These are phyloP conservation scores for Cladophialophora chaetospira DNA, from an alignment of 2,329 filamentous ascomycete species.

Conservation along the genomic window DNA sequence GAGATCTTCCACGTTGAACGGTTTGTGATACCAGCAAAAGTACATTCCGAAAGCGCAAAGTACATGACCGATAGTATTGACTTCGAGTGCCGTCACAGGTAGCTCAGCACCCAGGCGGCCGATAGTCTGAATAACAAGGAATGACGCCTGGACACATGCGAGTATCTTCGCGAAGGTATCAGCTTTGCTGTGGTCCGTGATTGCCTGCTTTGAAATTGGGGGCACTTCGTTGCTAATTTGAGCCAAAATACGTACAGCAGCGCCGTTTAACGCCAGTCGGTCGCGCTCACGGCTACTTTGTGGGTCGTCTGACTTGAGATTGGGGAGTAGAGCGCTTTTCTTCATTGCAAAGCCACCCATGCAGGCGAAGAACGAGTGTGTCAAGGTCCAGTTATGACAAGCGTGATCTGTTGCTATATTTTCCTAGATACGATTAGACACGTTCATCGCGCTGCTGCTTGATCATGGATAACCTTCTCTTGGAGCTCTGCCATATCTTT, in stretches of 20 bases:
- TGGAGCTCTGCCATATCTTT: slow-evolving; percentile 1
- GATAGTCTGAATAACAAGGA: slow-evolving; percentile 3
- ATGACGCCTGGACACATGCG: slow-evolving; percentile 11
- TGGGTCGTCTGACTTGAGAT: background rate
- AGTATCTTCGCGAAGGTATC: slow-evolving; percentile 17
- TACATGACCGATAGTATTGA: slow-evolving; percentile 18
- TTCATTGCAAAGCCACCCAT: slow-evolving; percentile 24
- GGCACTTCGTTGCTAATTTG: background rate
- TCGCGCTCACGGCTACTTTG: background rate
- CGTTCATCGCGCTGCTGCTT: too few species aligned
- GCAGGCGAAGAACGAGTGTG: slow-evolving; percentile 17
- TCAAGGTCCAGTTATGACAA: slow-evolving; percentile 13
- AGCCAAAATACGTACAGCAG: background rate
- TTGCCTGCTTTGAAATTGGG: slow-evolving; percentile 6
- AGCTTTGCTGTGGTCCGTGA: slow-evolving; percentile 24
- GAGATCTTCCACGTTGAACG: slow-evolving; percentile 6
- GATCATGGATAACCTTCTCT: too few species aligned
- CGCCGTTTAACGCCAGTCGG: background rate
- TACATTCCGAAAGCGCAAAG: slow-evolving; percentile 19
- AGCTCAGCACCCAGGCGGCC: slow-evolving; percentile 5
- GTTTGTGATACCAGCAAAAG: slow-evolving; percentile 17
- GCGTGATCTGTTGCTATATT: background rate
- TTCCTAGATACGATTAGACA: background rate
- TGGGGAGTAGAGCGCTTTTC: too few species aligned
- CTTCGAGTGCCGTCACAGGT: slow-evolving; percentile 14